A percentile compares a stretch with the other conserved stretches of the same genome.
Evolutionary conservation across 1,284 basidiomycete genomes (phyloP).

Genomic region (Pseudozyma hubeiensis): DNA sequence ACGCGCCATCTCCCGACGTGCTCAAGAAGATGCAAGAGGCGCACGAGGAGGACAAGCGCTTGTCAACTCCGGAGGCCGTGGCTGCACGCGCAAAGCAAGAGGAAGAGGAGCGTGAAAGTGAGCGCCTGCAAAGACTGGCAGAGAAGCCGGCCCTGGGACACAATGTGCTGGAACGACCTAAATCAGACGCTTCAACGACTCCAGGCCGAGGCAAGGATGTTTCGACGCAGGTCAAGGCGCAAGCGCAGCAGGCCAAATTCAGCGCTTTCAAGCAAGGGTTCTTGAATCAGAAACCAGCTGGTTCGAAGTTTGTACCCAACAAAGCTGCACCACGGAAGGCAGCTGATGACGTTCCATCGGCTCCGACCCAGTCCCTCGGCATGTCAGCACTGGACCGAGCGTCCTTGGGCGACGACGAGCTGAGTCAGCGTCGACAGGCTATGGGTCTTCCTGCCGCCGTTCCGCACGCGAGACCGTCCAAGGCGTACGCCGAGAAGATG

Average conservation of each 20-base stretch:
- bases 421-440: conserved; percentile 30
- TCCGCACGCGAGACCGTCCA: conserved; percentile 65
- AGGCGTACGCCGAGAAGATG: conserved; percentile 63
- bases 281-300: conserved; percentile 40
- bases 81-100: conserved; percentile 32
- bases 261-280: conserved; percentile 64
- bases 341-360: conserved; percentile 8
- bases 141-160: conserved; percentile 45
- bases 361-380: conserved; percentile 54
- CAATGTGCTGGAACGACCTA: conserved; percentile 32
- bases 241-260: conserved; percentile 30
- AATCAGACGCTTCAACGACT: background rate
- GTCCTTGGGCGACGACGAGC: conserved; percentile 46
- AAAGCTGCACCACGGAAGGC: conserved; percentile 7
- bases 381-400: conserved; percentile 63
- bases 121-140: conserved; percentile 14
- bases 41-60: conserved; percentile 30
- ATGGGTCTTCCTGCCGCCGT: conserved; percentile 59
- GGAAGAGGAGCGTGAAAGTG: conserved; percentile 27
- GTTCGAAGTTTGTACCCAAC: conserved; percentile 26
- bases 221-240: conserved; percentile 12
- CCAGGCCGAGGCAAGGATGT: conserved; percentile 3
- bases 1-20: conserved; percentile 40
- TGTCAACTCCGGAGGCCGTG: conserved; percentile 29
- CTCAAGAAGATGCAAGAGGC: conserved; percentile 46